Percentiles rank a stretch among this genome's conserved stretches.
Evolutionary conservation across 2,329 filamentous ascomycete species (phyloP).

Genomic region (Penicillium fuscoglaucum): DNA sequence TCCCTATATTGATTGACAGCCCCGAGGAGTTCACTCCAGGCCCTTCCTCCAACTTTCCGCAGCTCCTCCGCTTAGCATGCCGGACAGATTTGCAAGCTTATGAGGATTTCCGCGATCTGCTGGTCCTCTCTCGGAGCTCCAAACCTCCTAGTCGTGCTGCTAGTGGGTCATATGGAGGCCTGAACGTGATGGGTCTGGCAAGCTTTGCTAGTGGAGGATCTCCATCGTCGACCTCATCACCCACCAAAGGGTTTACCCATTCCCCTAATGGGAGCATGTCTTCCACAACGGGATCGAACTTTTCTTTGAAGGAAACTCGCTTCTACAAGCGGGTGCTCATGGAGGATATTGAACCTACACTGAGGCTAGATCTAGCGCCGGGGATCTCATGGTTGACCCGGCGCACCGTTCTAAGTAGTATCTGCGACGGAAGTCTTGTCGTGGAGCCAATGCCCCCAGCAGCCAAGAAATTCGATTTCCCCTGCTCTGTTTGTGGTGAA

Average conservation of each 20-base stretch:
- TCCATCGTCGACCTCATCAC: constrained; percentile 61
- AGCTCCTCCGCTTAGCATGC: constrained; percentile 79
- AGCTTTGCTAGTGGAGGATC: constrained; percentile 47
- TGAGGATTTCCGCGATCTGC: constrained; percentile 78
- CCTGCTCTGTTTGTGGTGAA: constrained; percentile 90
- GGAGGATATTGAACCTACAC: constrained; percentile 92
- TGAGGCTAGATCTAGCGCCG: constrained; percentile 84
- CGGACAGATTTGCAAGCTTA: constrained; percentile 78
- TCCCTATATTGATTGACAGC: constrained; percentile 51
- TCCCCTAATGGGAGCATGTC: constrained; percentile 47
- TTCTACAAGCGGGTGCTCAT: constrained; percentile 89
- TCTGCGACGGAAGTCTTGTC: constrained; percentile 80
- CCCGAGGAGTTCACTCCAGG: constrained; percentile 59
- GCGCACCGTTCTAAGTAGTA: constrained; percentile 76
- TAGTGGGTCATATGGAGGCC: constrained; percentile 67
- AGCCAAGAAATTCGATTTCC: constrained; percentile 53
- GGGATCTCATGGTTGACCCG: constrained; percentile 92
- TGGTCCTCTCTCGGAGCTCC: constrained; percentile 65
- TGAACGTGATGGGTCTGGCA: constrained; percentile 60
- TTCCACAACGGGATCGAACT: constrained; percentile 45
- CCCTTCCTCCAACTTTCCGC: constrained; percentile 71
- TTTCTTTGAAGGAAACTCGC: constrained; percentile 78
- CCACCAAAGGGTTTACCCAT: constrained; percentile 59
- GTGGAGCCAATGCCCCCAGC: constrained; percentile 79
- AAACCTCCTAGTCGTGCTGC: constrained; percentile 66